Percentiles rank a stretch among this genome's conserved stretches.
Conservation (phyloP, 805 yeast genomes). For the Suhomyces sp. region DNA sequence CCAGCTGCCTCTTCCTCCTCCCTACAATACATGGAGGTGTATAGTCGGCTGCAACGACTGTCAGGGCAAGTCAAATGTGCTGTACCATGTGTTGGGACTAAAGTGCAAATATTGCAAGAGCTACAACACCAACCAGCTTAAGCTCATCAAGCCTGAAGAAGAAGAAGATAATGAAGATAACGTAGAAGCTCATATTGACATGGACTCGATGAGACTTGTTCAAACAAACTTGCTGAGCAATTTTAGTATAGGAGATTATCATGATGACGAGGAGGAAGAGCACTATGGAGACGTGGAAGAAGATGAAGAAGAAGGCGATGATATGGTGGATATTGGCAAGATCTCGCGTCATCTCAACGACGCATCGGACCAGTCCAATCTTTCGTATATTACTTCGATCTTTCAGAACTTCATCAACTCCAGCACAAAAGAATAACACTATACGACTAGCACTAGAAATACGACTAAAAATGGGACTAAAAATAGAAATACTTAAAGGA, state of each 20-base stretch:
- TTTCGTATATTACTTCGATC: constrained; percentile 33
- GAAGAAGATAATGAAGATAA: constrained; percentile 31
- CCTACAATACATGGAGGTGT: constrained; percentile 72
- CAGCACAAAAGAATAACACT: constrained; percentile 10
- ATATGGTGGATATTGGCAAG: constrained; percentile 21
- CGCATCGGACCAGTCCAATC: constrained; percentile 20
- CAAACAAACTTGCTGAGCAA: constrained; percentile 36
- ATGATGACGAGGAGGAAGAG: constrained; percentile 15
- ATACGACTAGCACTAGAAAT: too few species aligned
- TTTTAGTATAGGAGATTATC: constrained; percentile 35
- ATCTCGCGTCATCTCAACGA: constrained; percentile 21
- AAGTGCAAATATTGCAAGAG: constrained; percentile 85
- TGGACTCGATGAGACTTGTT: constrained; percentile 27
- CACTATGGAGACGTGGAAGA: constrained; percentile 27
- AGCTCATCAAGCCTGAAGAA: constrained; percentile 66
- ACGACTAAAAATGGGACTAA: too few species aligned
- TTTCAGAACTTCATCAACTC: constrained; percentile 39
- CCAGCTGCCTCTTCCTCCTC: constrained; percentile 75
- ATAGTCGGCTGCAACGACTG: constrained; percentile 84
- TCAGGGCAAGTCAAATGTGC: constrained; percentile 70
- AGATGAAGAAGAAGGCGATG: constrained; percentile 23
- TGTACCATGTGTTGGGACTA: constrained; percentile 81
- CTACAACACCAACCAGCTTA: constrained; percentile 78
- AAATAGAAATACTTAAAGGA: too few species aligned
- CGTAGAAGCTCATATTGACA: constrained; percentile 8